A percentile compares a stretch with the other conserved stretches of the same genome.
phyloP scores from a whole-genome alignment of 176 grass and related monocot genomes.

The Aegilops bicornis region DNA sequence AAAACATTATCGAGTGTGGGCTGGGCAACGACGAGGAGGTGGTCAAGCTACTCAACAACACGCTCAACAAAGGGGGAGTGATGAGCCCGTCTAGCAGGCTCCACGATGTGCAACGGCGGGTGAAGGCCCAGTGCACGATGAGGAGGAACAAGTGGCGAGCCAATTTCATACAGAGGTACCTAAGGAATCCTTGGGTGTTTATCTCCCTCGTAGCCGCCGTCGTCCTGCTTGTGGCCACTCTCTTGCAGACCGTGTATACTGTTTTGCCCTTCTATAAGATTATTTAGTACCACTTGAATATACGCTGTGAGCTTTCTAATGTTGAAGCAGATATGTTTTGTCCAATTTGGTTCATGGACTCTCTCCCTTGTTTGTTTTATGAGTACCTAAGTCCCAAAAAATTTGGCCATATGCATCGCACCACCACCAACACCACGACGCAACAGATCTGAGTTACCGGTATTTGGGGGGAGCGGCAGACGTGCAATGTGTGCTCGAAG shows the following conservation, averaged over 20 bases:
- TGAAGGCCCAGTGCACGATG: neutral
- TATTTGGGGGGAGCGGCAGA: too few relatives aligned
- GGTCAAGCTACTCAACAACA: neutral
- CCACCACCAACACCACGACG: too few relatives aligned
- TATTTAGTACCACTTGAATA: neutral
- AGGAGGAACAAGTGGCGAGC: conserved; percentile 23
- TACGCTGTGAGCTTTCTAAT: neutral
- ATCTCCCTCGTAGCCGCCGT: conserved; percentile 22
- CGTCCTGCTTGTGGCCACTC: conserved; percentile 12
- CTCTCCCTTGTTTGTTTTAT: too few relatives aligned
- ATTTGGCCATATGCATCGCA: too few relatives aligned
- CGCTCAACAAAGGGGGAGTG: neutral
- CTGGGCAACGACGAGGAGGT: conserved; percentile 10
- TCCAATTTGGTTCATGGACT: neutral
- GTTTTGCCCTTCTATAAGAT: neutral
- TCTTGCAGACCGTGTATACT: conserved; percentile 22
- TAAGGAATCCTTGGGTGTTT: conserved; percentile 36
- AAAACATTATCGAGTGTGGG: neutral
- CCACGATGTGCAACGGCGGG: neutral
- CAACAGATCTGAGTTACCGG: too few relatives aligned
- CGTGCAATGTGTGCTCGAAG: too few relatives aligned
- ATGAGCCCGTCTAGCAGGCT: neutral
- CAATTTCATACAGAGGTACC: conserved; percentile 9
- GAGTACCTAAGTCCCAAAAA: too few relatives aligned
- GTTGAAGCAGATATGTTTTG: neutral